These are phyloP conservation scores for Chamaecrista fasciculata DNA, from an alignment of 306 rosid species.

Conservation along the genomic window DNA sequence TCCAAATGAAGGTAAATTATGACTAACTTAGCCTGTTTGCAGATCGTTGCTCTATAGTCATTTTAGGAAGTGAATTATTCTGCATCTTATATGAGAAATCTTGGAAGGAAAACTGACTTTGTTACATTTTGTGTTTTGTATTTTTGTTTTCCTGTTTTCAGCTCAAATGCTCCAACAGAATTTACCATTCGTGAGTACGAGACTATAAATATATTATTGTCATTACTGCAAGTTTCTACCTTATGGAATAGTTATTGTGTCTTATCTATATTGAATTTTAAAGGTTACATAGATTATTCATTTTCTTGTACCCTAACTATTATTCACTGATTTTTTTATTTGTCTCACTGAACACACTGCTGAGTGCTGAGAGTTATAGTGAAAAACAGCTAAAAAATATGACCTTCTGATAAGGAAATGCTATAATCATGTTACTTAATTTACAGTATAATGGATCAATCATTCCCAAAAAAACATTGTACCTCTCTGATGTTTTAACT, in stretches of 20 bases:
- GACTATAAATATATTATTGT: neutral
- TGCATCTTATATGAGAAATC: neutral
- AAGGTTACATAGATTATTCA: neutral
- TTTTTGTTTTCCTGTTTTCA: slow-evolving; percentile 38
- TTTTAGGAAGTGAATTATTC: neutral
- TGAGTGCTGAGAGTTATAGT: neutral
- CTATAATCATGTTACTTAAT: neutral
- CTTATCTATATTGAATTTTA: slow-evolving; percentile 9
- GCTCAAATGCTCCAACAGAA: slow-evolving; percentile 56
- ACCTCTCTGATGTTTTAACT: slow-evolving; percentile 14
- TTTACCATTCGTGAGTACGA: slow-evolving; percentile 95
- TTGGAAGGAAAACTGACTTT: slow-evolving; percentile 8
- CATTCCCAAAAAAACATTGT: neutral
- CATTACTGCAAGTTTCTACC: neutral
- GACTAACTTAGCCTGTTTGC: neutral
- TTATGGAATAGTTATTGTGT: neutral
- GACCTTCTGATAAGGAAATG: neutral
- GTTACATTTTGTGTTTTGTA: neutral
- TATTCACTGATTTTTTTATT: neutral
- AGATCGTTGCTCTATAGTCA: too few species aligned
- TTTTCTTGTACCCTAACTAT: neutral
- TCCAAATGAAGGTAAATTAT: neutral
- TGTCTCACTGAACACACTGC: neutral
- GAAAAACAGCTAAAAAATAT: neutral
- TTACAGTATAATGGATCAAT: neutral